Percentiles rank a stretch among this genome's conserved stretches.
Evolutionary conservation across 179 eudicot genomes (phyloP).

Genomic region (Dionaea muscipula): DNA sequence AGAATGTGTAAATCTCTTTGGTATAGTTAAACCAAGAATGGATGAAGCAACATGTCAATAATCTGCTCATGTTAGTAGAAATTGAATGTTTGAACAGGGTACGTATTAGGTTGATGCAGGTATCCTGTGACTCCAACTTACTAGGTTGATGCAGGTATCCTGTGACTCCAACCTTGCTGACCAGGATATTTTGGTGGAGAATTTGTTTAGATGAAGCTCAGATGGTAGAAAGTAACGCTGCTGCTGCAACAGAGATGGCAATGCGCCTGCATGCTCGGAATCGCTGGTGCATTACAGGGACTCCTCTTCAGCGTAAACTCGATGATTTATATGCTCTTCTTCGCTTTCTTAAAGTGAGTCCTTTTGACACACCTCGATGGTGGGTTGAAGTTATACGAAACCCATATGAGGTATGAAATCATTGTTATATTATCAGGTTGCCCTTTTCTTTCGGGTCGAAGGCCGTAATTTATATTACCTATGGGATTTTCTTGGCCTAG

Average conservation of each 20-base stretch:
- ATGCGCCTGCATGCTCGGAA: constrained; percentile 62
- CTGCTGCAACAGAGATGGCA: constrained; percentile 90
- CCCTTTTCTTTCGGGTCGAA: too few relatives aligned
- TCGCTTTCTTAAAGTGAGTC: constrained; percentile 73
- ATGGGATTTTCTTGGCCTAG: too few relatives aligned
- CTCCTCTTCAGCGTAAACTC: constrained; percentile 85
- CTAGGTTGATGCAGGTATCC: constrained; percentile 56
- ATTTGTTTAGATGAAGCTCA: constrained; percentile 97
- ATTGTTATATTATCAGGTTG: too few relatives aligned
- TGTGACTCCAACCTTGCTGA: constrained; percentile 72
- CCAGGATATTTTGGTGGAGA: constrained; percentile 90
- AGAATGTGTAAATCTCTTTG: too few relatives aligned
- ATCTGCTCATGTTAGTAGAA: too few relatives aligned
- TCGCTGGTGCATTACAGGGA: constrained; percentile 96
- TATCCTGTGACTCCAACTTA: constrained; percentile 46
- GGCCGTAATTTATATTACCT: too few relatives aligned
- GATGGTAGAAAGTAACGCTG: constrained; percentile 89
- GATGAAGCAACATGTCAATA: too few relatives aligned
- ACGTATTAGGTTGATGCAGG: constrained; percentile 30
- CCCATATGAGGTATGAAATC: constrained; percentile 71
- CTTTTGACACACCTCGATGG: constrained; percentile 64
- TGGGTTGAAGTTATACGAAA: constrained; percentile 79
- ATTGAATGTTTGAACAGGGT: too few relatives aligned
- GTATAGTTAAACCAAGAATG: too few relatives aligned
- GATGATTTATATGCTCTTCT: constrained; percentile 91